These are phyloP conservation scores for Quercus glauca DNA, from an alignment of 306 rosid species.

Conservation along the genomic window DNA sequence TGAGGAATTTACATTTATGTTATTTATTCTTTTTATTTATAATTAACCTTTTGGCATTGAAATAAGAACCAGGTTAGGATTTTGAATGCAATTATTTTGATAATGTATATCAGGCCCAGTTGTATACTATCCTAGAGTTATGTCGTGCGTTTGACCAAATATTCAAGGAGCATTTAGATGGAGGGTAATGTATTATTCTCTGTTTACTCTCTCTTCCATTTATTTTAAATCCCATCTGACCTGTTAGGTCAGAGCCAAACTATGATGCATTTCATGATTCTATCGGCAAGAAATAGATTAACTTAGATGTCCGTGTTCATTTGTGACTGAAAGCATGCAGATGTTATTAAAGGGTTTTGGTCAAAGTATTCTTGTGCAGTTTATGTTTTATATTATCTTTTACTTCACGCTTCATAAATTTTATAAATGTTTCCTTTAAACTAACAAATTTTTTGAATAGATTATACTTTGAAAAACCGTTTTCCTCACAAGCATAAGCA, in stretches of 20 bases:
- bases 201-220: not conserved
- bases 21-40: not conserved
- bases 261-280: not conserved
- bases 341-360: not conserved
- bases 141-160: constrained; percentile 47
- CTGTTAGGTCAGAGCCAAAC: not conserved
- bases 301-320: not conserved
- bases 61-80: not conserved
- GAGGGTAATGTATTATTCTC: constrained; percentile 32
- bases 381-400: not conserved
- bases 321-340: not conserved
- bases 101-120: constrained; percentile 37
- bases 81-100: not conserved
- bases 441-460: not conserved
- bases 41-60: not conserved
- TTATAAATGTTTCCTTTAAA: not conserved
- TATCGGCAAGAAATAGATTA: not conserved
- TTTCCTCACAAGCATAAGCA: not conserved
- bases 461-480: not conserved
- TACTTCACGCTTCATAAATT: not conserved
- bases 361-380: not conserved
- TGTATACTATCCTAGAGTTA: constrained; percentile 49
- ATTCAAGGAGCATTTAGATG: constrained; percentile 54
- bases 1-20: constrained; percentile 6
- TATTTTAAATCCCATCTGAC: not conserved